Evolutionary conservation across 2,329 filamentous ascomycete genomes (phyloP), one percentile per base, ranked within the genome.

Genomic region (Aspergillus amoenus): DNA sequence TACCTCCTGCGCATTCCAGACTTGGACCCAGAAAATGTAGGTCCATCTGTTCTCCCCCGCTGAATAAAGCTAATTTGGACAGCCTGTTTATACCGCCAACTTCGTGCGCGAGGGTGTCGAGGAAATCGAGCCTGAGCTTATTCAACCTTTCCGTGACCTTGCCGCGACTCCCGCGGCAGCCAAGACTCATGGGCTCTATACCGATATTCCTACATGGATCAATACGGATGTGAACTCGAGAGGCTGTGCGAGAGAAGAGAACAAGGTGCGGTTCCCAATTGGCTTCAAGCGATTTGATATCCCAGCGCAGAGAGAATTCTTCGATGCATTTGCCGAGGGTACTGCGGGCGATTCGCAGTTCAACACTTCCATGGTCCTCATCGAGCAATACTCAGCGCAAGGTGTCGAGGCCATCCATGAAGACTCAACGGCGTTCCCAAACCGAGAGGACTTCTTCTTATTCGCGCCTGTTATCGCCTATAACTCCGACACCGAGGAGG

Each of bases 331-430:
- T 55, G 62, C 69, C 1, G 58, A 70, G 0, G 64, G 66, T 1
- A 68, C 73, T 13, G 60, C 64, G 0, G 59, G 60, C 2, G 59
- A 55, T 9, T 69, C 73, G 0, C 65, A 52, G 0, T 64, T 72
- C n/a, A 67, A 67, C 24, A 50, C 68, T 56, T 74, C 74, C 0
- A 66, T 80, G 40, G 77, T 82, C 64, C 77, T 84, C 73, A 78
- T 83, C 41, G 82, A 84, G 61, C 78, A 78, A 3, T 84, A 83
- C 66, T 73, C 80, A 0, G 66, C 65, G 9, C 67, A 76, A 18
- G 81, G 75, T 3, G 74, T 83, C 15, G 61, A 73, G 56, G 69
- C 68, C 0, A 54, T 78, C 30, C 58, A 65, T 39, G 61, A 58
- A 15, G 67, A 66, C 13, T 69, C 73, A 2, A 72, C 75, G 0